Conservation (phyloP, 257 asterid species). For the Ligustrum vulgare region DNA sequence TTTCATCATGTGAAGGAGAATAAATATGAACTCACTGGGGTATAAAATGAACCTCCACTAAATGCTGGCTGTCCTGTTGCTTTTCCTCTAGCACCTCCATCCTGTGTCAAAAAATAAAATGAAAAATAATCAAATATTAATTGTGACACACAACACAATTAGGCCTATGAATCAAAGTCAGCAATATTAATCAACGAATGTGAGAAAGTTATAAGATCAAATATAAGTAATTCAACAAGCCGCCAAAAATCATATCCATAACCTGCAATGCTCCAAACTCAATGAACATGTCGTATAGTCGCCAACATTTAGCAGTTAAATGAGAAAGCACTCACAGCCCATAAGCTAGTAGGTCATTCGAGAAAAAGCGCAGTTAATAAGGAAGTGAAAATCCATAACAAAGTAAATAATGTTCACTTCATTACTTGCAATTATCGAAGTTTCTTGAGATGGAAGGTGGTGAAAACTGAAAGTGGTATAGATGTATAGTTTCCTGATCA, state of each 20-base stretch:
- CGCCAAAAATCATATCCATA: not conserved
- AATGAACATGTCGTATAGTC: not conserved
- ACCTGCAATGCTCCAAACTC: not conserved
- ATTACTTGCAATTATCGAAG: not conserved
- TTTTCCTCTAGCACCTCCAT: slow-evolving; percentile 44
- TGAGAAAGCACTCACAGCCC: not conserved
- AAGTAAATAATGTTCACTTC: not conserved
- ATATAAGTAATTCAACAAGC: not conserved
- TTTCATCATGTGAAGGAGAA: not conserved
- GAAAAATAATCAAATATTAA: not conserved
- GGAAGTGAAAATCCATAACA: not conserved
- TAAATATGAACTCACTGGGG: slow-evolving; percentile 33
- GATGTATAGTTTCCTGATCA: not conserved
- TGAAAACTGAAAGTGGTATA: not conserved
- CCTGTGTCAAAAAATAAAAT: slow-evolving; percentile 28
- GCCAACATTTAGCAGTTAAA: not conserved
- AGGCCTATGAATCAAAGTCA: not conserved
- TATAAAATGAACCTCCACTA: slow-evolving; percentile 44
- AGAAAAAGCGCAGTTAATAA: not conserved
- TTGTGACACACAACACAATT: not conserved
- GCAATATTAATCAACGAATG: not conserved
- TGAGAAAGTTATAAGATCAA: not conserved
- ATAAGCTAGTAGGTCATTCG: not conserved
- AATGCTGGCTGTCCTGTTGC: slow-evolving; percentile 34
- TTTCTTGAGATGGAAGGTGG: not conserved